Evolutionary conservation across 345 rosid genomes (phyloP), one percentile per base, ranked within the genome.

Genomic region (Cochlearia excelsa): DNA sequence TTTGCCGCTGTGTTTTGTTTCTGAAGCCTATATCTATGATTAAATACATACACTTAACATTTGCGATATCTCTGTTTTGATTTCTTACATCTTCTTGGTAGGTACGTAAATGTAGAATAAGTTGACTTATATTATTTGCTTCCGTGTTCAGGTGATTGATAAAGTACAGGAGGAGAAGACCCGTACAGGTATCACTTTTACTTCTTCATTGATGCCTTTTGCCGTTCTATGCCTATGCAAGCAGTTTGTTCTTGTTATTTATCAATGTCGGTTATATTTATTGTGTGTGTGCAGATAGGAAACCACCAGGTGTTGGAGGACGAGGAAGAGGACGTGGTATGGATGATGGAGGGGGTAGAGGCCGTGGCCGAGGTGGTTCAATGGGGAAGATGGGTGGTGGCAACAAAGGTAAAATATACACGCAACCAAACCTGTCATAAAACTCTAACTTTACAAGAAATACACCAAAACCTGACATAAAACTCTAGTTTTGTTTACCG

Each of bases 101-200:
- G 46, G 16, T 58, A 9, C 3, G 34, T 42, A 28, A 34, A 42
- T 9, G 7, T 30, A 50, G 41, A 43, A 10, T 50, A 47, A 43
- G 27, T 30, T 55, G 46, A 42, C 54, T 6, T 0, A 2, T 44
- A 11, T 57, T 39, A 11, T 0, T 4, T 39, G 38, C 3, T 52
- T 64, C 27, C 52, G 26, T 58, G 3, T 11, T 57, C 57, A 71
- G 75, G 75, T 71, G 26, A 71, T 64, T 71, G 70, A 71, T 58
- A 71, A 71, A 58, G 70, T 71, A 40, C 70, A 71, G 51, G 75
- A 71, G 61, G 70, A 64, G 66, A 64, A 71, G 57, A 64, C 65
- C 40, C 75, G 66, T 34, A 71, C 70, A 38, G 75, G 75, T 63
- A 70, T 48, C n/a, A 51, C 52, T 54, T 48, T n/a, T 9, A 40